A percentile compares a stretch with the other conserved stretches of the same genome.
phyloP scores from a whole-genome alignment of 2,329 filamentous ascomycete genomes.

The Pyricularia sp. region DNA sequence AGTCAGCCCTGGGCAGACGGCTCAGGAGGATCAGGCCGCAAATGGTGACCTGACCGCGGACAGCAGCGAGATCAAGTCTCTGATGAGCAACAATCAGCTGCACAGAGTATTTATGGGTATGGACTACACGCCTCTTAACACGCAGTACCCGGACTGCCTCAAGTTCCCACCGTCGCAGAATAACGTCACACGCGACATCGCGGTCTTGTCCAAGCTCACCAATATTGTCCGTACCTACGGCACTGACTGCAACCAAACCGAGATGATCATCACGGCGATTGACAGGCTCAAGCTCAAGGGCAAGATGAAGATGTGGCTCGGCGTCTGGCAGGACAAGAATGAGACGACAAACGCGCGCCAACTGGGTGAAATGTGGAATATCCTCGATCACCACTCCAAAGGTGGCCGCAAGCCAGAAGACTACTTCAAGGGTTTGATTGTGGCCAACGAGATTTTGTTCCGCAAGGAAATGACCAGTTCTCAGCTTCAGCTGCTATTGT shows the following conservation, averaged over 20 bases:
- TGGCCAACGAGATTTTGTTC: constrained; percentile 72
- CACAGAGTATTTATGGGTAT: constrained; percentile 94
- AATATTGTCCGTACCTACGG: constrained; percentile 85
- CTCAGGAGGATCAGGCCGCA: constrained; percentile 45
- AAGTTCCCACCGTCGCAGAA: constrained; percentile 77
- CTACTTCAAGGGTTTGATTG: constrained; percentile 74
- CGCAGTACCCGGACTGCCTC: constrained; percentile 80
- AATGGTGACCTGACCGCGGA: constrained; percentile 67
- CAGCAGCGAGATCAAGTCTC: constrained; percentile 62
- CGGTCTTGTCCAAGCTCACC: constrained; percentile 81
- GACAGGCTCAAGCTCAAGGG: constrained; percentile 61
- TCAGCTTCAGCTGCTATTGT: constrained; percentile 54
- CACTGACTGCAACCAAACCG: constrained; percentile 94
- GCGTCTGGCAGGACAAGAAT: constrained; percentile 86
- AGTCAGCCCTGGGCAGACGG: constrained; percentile 33
- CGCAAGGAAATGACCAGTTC: constrained; percentile 63
- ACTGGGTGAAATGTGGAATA: constrained; percentile 71
- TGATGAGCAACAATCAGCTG: constrained; percentile 72
- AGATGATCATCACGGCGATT: constrained; percentile 84
- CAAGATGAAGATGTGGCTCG: constrained; percentile 81
- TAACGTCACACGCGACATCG: constrained; percentile 86
- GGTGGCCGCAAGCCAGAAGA: constrained; percentile 19
- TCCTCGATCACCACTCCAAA: constrained; percentile 58
- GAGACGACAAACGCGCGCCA: constrained; percentile 76
- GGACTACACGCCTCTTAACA: constrained; percentile 88